Base-by-base conservation (phyloP, 2,329 filamentous ascomycete genomes). In the Monosporascus cannonballus region DNA sequence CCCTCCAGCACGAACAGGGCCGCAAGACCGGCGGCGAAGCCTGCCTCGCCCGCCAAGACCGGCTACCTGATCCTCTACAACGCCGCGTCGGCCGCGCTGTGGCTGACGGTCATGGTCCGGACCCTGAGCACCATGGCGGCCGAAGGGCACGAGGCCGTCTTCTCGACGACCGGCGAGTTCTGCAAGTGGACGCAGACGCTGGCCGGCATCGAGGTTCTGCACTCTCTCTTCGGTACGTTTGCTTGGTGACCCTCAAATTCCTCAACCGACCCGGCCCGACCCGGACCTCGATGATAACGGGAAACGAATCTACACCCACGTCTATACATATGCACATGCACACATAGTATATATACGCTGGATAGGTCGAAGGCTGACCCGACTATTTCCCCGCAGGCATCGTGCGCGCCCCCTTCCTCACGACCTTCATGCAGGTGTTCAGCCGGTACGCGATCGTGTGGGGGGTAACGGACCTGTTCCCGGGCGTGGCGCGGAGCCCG, bases 41-140 rank as follows among this genome's bases (percentile, higher is more conserved):
- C 30, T 5, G 58, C 73, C 36, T 74, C 73, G 50, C 72, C 73
- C 55, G 63, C 76, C 56, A 85, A 83, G 69, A 79, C 74, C 52
- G 75, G 73, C 66, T 96, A 96, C 74, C 83, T 97, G 51, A 79
- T 92, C 65, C 74, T 85, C 62, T 99, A 97, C 81, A 97, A 97
- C 73, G 78, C 84, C 63, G 66, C 86, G 59, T 95, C 86, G 50
- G 83, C 90, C 55, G 68, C 84, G 22, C 81, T 93, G 50, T 99
- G 94, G 94, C 73, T 80, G 41, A 81, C 83, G 18, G 85, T 96
- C 51, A 81, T 96, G 41, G 79, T 81, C 51, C 83, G 89, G 55
- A 85, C 88, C 3, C 63, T 85, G 25, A 59, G 70, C 27, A 71
- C 84, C 51, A 77, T 87, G 22, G 67, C 77, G 22, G 61, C 76